phyloP scores from a whole-genome alignment of 129 eudicot species.

The Artemisia annua region DNA sequence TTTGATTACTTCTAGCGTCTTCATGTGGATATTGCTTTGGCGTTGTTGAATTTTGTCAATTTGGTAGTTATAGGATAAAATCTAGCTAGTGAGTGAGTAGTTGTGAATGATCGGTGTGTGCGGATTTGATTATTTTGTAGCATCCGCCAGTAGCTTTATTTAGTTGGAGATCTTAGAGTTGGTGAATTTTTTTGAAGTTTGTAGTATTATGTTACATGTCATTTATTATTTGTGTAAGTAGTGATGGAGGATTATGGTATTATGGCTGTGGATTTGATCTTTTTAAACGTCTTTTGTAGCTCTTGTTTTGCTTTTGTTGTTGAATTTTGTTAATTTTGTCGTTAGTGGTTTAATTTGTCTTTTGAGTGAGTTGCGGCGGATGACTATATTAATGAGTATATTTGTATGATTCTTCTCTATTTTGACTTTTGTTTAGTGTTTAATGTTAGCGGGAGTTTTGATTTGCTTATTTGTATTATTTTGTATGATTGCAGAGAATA shows the following conservation, averaged over 20 bases:
- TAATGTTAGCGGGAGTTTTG: constrained; percentile 22
- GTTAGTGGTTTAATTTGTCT: constrained; percentile 1
- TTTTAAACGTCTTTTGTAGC: neutral
- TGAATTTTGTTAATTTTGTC: neutral
- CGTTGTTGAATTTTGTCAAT: neutral
- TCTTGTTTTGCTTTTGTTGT: too few relatives aligned
- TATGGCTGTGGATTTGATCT: neutral
- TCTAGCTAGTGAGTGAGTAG: constrained; percentile 11
- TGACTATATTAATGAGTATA: constrained; percentile 5
- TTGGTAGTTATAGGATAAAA: constrained; percentile 5
- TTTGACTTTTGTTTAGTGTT: neutral
- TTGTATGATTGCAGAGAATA: constrained; percentile 42
- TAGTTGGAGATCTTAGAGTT: too few relatives aligned
- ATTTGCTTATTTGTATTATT: constrained; percentile 3
- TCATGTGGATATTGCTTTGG: neutral
- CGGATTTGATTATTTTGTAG: neutral
- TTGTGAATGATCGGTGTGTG: neutral
- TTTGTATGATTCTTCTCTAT: neutral
- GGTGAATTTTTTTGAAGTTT: neutral
- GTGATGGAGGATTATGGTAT: neutral
- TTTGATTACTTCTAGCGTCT: too few relatives aligned
- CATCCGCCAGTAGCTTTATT: neutral
- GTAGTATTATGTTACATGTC: neutral
- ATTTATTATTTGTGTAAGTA: neutral
- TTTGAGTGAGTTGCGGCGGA: constrained; percentile 13